These are phyloP conservation scores for Daedalea quercina DNA, from an alignment of 768 basidiomycete genomes.

Conservation along the genomic window DNA sequence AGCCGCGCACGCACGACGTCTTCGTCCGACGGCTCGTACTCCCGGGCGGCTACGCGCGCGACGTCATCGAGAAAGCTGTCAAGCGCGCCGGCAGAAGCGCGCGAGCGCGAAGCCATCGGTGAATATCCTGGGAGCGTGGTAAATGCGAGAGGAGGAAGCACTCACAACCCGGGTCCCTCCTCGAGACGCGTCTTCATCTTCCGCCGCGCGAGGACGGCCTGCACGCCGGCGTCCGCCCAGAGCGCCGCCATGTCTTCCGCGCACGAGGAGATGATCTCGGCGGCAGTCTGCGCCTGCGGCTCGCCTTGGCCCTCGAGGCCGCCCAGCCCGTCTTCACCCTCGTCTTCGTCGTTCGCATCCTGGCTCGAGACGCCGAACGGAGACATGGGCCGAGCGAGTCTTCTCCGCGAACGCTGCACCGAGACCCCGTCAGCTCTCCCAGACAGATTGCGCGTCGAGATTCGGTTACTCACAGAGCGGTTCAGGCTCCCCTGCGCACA, in stretches of 20 bases:
- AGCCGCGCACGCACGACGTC: conserved; percentile 77
- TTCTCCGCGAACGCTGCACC: neutral
- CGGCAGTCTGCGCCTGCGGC: conserved; percentile 39
- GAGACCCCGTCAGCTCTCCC: neutral
- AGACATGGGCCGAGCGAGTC: neutral
- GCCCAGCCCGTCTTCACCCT: neutral
- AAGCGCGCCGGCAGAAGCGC: neutral
- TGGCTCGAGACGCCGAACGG: neutral
- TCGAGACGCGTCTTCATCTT: conserved; percentile 37
- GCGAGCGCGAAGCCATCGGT: neutral
- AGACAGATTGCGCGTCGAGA: no score
- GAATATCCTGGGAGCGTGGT: neutral
- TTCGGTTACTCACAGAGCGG: neutral
- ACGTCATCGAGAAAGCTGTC: conserved; percentile 64
- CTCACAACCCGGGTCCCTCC: conserved; percentile 70
- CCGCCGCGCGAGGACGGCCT: conserved; percentile 46
- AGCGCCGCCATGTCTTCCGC: conserved; percentile 57
- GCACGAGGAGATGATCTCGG: conserved; percentile 52
- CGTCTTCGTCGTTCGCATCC: neutral
- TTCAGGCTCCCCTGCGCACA: conserved; percentile 1
- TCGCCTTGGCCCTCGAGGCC: conserved; percentile 1
- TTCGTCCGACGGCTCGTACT: conserved; percentile 65
- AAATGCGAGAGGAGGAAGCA: conserved; percentile 7
- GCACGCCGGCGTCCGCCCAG: conserved; percentile 58
- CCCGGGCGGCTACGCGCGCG: conserved; percentile 53